These are phyloP conservation scores for Phalaenopsis hybrid DNA, from an alignment of 116 monocot species.

Conservation along the genomic window DNA sequence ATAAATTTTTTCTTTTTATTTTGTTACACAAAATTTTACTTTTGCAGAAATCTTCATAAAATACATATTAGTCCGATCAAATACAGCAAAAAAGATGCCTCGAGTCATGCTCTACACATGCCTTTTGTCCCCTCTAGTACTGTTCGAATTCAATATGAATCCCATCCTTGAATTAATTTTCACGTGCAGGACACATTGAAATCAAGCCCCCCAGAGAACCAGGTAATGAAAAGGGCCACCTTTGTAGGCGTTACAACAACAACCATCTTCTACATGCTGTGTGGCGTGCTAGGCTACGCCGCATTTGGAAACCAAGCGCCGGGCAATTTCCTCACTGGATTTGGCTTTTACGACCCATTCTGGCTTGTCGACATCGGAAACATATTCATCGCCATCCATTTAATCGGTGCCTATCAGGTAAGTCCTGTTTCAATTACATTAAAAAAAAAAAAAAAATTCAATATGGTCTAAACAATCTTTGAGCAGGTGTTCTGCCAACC, in stretches of 20 bases:
- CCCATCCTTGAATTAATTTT: too few relatives aligned
- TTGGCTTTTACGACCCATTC: constrained; percentile 50
- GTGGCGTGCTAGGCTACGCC: constrained; percentile 38
- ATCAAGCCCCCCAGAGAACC: constrained; percentile 46
- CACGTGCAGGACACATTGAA: constrained; percentile 32
- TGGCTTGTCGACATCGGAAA: constrained; percentile 50
- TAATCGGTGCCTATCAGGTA: constrained; percentile 49
- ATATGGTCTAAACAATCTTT: too few relatives aligned
- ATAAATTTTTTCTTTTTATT: background rate
- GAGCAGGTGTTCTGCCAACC: constrained; percentile 40
- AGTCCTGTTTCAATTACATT: too few relatives aligned
- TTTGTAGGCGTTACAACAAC: constrained; percentile 30
- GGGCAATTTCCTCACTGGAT: constrained; percentile 51
- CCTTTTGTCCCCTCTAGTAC: too few relatives aligned
- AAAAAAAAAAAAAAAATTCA: too few relatives aligned
- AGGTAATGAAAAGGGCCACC: constrained; percentile 43
- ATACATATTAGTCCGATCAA: too few relatives aligned
- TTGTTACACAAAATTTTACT: background rate
- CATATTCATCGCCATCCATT: constrained; percentile 33
- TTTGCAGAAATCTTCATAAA: background rate
- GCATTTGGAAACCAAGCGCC: constrained; percentile 41
- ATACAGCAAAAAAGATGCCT: too few relatives aligned
- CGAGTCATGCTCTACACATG: background rate
- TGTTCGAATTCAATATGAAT: too few relatives aligned
- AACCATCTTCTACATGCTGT: constrained; percentile 39